phyloP scores from a whole-genome alignment of 1,284 basidiomycete genomes.

The Trametes polyzona region DNA sequence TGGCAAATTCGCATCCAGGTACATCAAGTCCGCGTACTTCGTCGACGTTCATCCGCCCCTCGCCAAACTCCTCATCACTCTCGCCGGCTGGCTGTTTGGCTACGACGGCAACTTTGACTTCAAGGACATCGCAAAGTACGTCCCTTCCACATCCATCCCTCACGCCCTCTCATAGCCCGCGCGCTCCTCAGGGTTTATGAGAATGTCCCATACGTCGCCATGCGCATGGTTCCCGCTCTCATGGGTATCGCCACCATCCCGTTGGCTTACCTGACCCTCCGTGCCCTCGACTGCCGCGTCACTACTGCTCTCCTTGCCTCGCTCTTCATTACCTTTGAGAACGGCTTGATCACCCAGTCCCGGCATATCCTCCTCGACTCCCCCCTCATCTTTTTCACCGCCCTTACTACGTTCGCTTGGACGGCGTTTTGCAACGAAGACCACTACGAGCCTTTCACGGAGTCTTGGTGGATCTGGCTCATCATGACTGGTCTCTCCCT shows the following conservation, averaged over 20 bases:
- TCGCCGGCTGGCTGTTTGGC: constrained; percentile 88
- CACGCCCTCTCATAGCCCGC: constrained; percentile 5
- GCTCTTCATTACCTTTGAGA: constrained; percentile 95
- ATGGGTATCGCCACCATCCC: constrained; percentile 92
- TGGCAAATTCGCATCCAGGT: constrained; percentile 92
- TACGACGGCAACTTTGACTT: constrained; percentile 96
- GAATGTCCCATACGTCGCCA: constrained; percentile 92
- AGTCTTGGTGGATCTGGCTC: constrained; percentile 93
- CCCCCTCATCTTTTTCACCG: constrained; percentile 97
- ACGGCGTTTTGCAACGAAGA: constrained; percentile 92
- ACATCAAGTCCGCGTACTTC: constrained; percentile 90
- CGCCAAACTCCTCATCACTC: constrained; percentile 93
- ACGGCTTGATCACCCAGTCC: constrained; percentile 94
- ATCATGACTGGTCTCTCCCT: constrained; percentile 87
- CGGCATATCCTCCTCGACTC: constrained; percentile 97
- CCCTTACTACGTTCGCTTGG: constrained; percentile 88
- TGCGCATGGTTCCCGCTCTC: constrained; percentile 92
- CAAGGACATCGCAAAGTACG: constrained; percentile 94
- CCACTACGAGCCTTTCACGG: constrained; percentile 79
- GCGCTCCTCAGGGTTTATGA: constrained; percentile 69
- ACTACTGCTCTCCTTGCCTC: constrained; percentile 90
- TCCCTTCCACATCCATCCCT: too few relatives aligned
- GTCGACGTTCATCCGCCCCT: constrained; percentile 98
- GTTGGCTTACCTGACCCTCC: constrained; percentile 91
- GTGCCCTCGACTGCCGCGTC: constrained; percentile 87